Evolutionary conservation across 2,329 filamentous ascomycete species (phyloP).

Genomic region (Phyllosticta paracitricarpa): DNA sequence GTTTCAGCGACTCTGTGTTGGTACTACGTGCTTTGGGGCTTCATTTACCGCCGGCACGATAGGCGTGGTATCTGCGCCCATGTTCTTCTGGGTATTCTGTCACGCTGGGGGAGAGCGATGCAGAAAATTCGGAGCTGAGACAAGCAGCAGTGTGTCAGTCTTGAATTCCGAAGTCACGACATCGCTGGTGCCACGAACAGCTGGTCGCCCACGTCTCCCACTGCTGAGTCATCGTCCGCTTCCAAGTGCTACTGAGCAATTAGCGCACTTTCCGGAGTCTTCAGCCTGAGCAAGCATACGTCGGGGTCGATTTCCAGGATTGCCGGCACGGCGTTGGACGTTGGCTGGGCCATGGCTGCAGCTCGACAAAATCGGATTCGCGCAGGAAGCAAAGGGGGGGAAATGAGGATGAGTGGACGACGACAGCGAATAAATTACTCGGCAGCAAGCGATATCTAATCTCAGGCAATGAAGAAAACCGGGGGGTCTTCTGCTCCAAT

Average conservation of each 20-base stretch:
- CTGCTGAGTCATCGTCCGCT: constrained; percentile 13
- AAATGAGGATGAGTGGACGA: neutral
- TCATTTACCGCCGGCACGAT: constrained; percentile 12
- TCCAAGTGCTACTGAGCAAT: constrained; percentile 1
- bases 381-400: neutral
- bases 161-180: constrained; percentile 8
- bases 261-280: neutral
- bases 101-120: constrained; percentile 10
- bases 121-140: constrained; percentile 11
- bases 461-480: neutral
- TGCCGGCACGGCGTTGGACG: neutral
- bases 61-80: constrained; percentile 20
- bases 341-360: neutral
- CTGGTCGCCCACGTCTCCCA: constrained; percentile 15
- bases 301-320: neutral
- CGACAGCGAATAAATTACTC: neutral
- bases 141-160: constrained; percentile 11
- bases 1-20: neutral
- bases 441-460: neutral
- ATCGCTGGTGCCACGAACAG: constrained; percentile 10
- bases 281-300: neutral
- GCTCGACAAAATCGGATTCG: neutral
- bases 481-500: neutral
- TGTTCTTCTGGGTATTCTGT: constrained; percentile 16
- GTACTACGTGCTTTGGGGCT: neutral